phyloP scores from a whole-genome alignment of 2,329 filamentous ascomycete genomes.

The Cladosporium colombiae region DNA sequence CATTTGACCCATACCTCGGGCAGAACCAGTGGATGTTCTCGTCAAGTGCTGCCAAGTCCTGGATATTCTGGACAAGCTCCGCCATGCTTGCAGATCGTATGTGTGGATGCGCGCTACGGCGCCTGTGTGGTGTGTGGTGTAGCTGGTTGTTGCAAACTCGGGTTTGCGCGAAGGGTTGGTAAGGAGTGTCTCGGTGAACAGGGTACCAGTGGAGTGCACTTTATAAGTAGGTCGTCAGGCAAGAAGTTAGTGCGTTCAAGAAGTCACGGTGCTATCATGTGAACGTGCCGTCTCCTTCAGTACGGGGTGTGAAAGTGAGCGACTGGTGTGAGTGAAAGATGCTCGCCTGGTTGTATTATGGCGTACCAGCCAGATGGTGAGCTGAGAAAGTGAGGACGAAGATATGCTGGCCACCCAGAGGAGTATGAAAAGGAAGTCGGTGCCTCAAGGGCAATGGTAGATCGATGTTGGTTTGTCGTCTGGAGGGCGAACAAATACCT shows the following conservation, averaged over 20 bases:
- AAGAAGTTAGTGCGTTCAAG: not conserved
- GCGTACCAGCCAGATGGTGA: not conserved
- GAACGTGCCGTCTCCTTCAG: not conserved
- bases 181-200: not conserved
- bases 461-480: not conserved
- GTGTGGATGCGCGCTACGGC: slow-evolving; percentile 1
- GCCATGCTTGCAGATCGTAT: not conserved
- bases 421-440: not conserved
- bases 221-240: not conserved
- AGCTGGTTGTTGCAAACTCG: not conserved
- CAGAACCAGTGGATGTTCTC: slow-evolving; percentile 51
- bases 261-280: not conserved
- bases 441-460: not conserved
- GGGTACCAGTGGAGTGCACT: not conserved
- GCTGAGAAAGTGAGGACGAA: not conserved
- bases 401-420: not conserved
- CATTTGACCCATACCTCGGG: slow-evolving; percentile 43
- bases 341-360: not conserved
- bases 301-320: not conserved
- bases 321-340: not conserved
- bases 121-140: not conserved
- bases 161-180: not conserved
- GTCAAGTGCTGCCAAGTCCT: slow-evolving; percentile 33
- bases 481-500: not conserved
- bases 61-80: slow-evolving; percentile 26